phyloP scores from a whole-genome alignment of 495 filamentous ascomycete genomes.

The Lasiosphaeria miniovina region DNA sequence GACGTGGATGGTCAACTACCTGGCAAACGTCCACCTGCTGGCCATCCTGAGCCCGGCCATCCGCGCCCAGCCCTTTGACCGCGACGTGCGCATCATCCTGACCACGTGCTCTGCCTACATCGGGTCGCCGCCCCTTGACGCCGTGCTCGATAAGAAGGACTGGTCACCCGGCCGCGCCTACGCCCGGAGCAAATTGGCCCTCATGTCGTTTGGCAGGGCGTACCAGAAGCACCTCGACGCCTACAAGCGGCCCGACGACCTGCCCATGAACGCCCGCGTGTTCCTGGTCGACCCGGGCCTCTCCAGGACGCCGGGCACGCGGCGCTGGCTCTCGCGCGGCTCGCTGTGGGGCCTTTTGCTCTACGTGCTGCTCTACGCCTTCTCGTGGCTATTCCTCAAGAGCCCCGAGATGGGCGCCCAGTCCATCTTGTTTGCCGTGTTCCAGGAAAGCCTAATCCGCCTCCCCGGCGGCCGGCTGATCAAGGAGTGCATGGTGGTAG shows the following conservation, averaged over 20 bases:
- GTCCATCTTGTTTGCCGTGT: constrained; percentile 76
- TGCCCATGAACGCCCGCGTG: constrained; percentile 75
- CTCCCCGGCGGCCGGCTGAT: constrained; percentile 67
- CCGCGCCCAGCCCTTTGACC: constrained; percentile 83
- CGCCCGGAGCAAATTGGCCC: constrained; percentile 80
- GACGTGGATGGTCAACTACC: constrained; percentile 92
- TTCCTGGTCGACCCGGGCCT: constrained; percentile 83
- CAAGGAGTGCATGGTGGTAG: constrained; percentile 82
- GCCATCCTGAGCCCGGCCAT: constrained; percentile 86
- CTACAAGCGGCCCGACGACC: constrained; percentile 76
- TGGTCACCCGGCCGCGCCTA: constrained; percentile 61
- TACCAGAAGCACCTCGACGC: constrained; percentile 85
- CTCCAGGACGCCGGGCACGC: constrained; percentile 78
- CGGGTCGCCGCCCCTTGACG: constrained; percentile 58
- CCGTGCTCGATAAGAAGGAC: constrained; percentile 40
- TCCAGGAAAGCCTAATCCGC: constrained; percentile 67
- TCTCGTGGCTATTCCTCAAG: constrained; percentile 89
- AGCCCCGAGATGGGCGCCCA: constrained; percentile 78
- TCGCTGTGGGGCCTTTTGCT: constrained; percentile 74
- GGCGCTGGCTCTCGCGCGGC: constrained; percentile 80
- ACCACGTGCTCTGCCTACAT: constrained; percentile 86
- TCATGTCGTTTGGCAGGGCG: constrained; percentile 81
- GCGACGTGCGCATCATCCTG: constrained; percentile 86
- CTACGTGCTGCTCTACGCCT: constrained; percentile 73
- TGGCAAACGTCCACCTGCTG: constrained; percentile 92